Evolutionary conservation across 2,329 filamentous ascomycete species (phyloP).

Genomic region (Alternaria consortialis): DNA sequence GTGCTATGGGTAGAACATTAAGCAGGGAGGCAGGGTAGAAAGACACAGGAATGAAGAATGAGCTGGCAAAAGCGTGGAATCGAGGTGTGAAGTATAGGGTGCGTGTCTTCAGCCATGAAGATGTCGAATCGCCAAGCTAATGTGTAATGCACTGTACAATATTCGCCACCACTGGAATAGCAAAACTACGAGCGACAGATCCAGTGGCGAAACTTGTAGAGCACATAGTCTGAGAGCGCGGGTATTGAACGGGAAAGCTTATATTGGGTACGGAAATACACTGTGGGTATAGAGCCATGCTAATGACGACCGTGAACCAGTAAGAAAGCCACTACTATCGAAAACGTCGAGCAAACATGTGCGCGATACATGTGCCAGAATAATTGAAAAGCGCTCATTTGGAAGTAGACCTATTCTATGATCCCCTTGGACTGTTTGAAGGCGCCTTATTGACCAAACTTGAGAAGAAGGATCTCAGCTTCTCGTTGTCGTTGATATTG

Average conservation of each 20-base stretch:
- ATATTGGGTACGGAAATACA: constrained; percentile 24
- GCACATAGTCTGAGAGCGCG: background rate
- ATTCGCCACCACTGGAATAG: background rate
- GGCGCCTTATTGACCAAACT: constrained; percentile 48
- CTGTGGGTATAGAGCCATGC: constrained; percentile 36
- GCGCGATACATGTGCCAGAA: background rate
- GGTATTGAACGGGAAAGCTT: background rate
- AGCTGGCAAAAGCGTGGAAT: background rate
- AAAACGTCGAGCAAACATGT: constrained; percentile 7
- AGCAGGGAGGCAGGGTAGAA: background rate
- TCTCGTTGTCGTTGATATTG: constrained; percentile 51
- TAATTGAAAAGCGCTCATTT: background rate
- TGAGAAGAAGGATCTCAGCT: constrained; percentile 52
- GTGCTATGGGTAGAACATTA: background rate
- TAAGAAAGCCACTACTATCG: constrained; percentile 7
- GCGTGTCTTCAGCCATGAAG: background rate
- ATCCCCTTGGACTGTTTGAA: constrained; percentile 37
- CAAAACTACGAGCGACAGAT: background rate
- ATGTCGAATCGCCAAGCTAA: background rate
- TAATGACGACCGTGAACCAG: constrained; percentile 17
- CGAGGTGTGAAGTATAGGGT: background rate
- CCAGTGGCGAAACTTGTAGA: background rate
- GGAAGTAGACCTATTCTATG: constrained; percentile 6
- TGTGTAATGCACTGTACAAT: background rate
- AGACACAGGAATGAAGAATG: background rate